phyloP scores from a whole-genome alignment of 208 protist genomes.

The Leishmania turanica region DNA sequence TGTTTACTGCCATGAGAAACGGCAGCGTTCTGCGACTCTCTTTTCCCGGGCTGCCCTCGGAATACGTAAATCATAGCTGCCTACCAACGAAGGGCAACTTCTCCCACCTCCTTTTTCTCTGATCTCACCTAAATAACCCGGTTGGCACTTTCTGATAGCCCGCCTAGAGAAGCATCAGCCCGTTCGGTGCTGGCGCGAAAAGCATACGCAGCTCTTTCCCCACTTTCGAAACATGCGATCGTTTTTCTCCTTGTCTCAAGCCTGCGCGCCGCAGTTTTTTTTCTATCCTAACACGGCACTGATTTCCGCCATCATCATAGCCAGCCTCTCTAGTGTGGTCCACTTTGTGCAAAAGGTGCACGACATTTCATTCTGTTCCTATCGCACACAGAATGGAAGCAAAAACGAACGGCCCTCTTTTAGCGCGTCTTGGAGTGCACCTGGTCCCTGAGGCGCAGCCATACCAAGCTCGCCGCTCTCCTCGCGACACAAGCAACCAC shows the following conservation, averaged over 20 bases:
- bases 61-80: background rate
- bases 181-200: background rate
- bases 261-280: background rate
- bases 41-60: background rate
- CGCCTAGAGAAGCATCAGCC: too few relatives aligned
- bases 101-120: background rate
- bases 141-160: background rate
- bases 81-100: background rate
- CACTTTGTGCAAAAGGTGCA: background rate
- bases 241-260: background rate
- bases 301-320: background rate
- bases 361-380: background rate
- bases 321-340: background rate
- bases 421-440: background rate
- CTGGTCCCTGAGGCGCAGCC: background rate
- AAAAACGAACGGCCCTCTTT: background rate
- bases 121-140: background rate
- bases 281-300: background rate
- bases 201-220: background rate
- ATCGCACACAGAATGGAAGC: background rate
- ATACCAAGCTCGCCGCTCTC: background rate
- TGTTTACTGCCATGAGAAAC: background rate
- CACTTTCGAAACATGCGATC: background rate
- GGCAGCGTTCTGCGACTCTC: background rate
- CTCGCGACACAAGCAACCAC: background rate